These are phyloP conservation scores for Nemania serpens DNA, from an alignment of 2,329 filamentous ascomycete species.

Conservation along the genomic window DNA sequence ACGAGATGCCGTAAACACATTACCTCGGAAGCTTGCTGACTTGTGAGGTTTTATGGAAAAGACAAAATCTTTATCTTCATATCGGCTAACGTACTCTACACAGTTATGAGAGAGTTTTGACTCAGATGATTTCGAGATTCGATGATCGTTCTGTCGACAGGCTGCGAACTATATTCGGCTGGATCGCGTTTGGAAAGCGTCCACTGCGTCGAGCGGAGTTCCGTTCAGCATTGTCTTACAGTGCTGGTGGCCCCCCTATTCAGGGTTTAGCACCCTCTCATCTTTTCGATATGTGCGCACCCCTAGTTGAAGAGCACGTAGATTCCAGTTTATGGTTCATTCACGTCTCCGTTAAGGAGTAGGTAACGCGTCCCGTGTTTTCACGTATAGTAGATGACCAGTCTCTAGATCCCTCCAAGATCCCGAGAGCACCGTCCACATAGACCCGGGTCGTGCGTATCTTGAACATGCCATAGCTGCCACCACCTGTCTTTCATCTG, in stretches of 20 bases:
- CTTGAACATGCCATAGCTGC: conserved; percentile 13
- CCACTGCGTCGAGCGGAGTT: conserved; percentile 13
- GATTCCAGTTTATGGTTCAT: conserved; percentile 16
- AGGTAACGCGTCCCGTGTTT: background rate
- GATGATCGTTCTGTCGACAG: conserved; percentile 9
- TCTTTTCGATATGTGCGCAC: conserved; percentile 17
- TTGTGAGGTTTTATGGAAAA: background rate
- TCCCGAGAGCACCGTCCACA: background rate
- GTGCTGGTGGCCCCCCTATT: background rate
- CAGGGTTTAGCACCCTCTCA: conserved; percentile 4
- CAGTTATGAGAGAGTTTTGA: conserved; percentile 12
- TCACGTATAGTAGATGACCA: background rate
- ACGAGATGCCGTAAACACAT: background rate
- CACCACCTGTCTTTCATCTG: conserved; percentile 9
- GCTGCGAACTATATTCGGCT: conserved; percentile 11
- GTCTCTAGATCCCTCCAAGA: conserved; percentile 4
- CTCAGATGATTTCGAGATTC: conserved; percentile 11
- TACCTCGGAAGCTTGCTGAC: conserved; percentile 3
- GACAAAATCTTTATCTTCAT: background rate
- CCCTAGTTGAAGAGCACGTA: conserved; percentile 9
- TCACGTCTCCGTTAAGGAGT: conserved; percentile 15
- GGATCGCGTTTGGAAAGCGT: conserved; percentile 11
- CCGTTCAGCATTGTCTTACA: conserved; percentile 10
- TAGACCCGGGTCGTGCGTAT: conserved; percentile 1
- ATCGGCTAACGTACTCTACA: background rate